phyloP scores from a whole-genome alignment of 495 filamentous ascomycete genomes.

The Halenospora varia region DNA sequence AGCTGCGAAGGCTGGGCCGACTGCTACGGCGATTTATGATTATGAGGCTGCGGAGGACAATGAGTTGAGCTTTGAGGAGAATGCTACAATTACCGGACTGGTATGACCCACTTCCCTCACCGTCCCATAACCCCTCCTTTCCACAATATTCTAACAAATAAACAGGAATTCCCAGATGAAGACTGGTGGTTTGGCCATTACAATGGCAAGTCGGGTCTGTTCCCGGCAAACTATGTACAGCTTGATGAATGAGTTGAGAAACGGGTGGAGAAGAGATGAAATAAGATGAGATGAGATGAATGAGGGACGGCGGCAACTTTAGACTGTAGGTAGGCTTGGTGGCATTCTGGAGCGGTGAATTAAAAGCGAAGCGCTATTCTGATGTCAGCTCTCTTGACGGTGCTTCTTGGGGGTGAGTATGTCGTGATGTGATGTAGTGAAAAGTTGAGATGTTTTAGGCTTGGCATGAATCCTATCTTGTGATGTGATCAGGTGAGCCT shows the following conservation, averaged over 20 bases:
- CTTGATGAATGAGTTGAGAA: constrained; percentile 46
- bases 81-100: constrained; percentile 63
- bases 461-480: too few relatives aligned
- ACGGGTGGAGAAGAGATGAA: neutral
- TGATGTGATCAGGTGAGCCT: too few relatives aligned
- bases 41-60: constrained; percentile 98
- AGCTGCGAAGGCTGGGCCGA: constrained; percentile 42
- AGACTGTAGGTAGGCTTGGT: neutral
- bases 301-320: too few relatives aligned
- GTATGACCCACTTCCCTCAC: constrained; percentile 7
- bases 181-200: constrained; percentile 98
- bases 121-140: constrained; percentile 14
- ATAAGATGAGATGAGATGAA: neutral
- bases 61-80: constrained; percentile 90
- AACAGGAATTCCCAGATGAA: constrained; percentile 90
- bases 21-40: constrained; percentile 86
- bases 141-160: neutral
- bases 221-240: constrained; percentile 82
- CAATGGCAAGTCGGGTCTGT: constrained; percentile 75
- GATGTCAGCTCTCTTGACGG: too few relatives aligned
- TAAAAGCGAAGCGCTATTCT: too few relatives aligned
- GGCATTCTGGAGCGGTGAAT: neutral
- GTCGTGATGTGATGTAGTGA: too few relatives aligned
- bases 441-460: too few relatives aligned
- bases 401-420: too few relatives aligned